Evolutionary conservation across 805 yeast species (phyloP).

Genomic region (Ogataea kodamae): DNA sequence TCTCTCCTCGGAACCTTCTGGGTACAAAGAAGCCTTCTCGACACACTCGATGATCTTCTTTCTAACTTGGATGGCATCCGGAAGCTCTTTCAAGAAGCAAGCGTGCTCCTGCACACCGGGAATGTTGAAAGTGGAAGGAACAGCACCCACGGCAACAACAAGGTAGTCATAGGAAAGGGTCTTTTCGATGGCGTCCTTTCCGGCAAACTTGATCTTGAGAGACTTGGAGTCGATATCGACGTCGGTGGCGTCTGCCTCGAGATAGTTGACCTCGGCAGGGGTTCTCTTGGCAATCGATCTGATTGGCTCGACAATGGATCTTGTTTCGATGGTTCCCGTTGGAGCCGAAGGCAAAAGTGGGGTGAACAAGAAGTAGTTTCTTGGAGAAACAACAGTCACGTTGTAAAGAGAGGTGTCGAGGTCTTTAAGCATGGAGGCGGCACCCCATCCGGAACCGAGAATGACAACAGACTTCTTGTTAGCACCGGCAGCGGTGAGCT

Average conservation of each 20-base stretch:
- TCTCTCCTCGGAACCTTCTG: slow-evolving; percentile 50
- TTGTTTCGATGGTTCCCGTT: slow-evolving; percentile 51
- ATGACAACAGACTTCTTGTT: slow-evolving; percentile 39
- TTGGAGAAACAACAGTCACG: slow-evolving; percentile 51
- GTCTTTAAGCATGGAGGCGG: slow-evolving; percentile 48
- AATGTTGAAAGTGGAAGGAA: slow-evolving; percentile 54
- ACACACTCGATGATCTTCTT: slow-evolving; percentile 46
- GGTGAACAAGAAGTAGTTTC: slow-evolving; percentile 54
- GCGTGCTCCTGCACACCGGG: slow-evolving; percentile 57
- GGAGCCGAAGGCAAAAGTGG: slow-evolving; percentile 54
- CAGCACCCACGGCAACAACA: slow-evolving; percentile 56
- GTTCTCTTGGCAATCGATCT: slow-evolving; percentile 48
- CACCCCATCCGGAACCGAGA: slow-evolving; percentile 58
- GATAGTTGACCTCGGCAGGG: slow-evolving; percentile 49
- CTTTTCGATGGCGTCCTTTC: slow-evolving; percentile 39
- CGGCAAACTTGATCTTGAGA: slow-evolving; percentile 40
- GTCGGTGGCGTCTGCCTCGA: slow-evolving; percentile 55
- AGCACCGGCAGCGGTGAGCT: slow-evolving; percentile 42
- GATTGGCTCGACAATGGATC: slow-evolving; percentile 53
- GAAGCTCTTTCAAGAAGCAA: slow-evolving; percentile 48
- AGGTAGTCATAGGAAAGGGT: slow-evolving; percentile 42
- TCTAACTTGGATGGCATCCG: slow-evolving; percentile 47
- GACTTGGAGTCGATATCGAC: slow-evolving; percentile 44
- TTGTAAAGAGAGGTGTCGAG: slow-evolving; percentile 52
- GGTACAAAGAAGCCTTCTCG: slow-evolving; percentile 52